phyloP scores from a whole-genome alignment of 2,329 filamentous ascomycete species.

The Apiospora aurea region DNA sequence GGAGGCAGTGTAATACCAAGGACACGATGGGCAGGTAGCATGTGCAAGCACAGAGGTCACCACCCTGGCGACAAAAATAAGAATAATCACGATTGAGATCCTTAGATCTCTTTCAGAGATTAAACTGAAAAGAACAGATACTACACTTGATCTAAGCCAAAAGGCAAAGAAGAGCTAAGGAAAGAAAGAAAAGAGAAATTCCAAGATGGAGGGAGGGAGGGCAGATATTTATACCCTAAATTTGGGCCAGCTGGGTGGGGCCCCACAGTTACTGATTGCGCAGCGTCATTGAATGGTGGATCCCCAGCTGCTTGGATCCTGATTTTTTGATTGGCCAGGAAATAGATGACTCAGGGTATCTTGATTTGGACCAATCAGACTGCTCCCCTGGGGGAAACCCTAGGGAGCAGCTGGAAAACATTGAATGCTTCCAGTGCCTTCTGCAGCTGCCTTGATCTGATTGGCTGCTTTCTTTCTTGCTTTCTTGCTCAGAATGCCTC shows the following conservation, averaged over 20 bases:
- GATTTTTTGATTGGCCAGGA: conserved; percentile 1
- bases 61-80: conserved; percentile 71
- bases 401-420: background rate
- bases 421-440: background rate
- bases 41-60: conserved; percentile 77
- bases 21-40: conserved; percentile 70
- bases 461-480: background rate
- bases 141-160: conserved; percentile 81
- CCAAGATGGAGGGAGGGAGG: background rate
- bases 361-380: background rate
- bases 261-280: conserved; percentile 1
- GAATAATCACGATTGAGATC: conserved; percentile 80
- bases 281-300: background rate
- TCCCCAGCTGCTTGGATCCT: background rate
- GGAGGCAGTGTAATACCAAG: conserved; percentile 78
- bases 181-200: conserved; percentile 27
- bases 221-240: background rate
- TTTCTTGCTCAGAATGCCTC: background rate
- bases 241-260: background rate
- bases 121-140: conserved; percentile 98
- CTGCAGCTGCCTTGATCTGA: background rate
- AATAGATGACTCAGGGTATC: too few relatives aligned
- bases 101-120: conserved; percentile 86
- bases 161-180: conserved; percentile 53
- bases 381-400: background rate